phyloP scores from a whole-genome alignment of 176 grass and related monocot species.

The Bromus sterilis region DNA sequence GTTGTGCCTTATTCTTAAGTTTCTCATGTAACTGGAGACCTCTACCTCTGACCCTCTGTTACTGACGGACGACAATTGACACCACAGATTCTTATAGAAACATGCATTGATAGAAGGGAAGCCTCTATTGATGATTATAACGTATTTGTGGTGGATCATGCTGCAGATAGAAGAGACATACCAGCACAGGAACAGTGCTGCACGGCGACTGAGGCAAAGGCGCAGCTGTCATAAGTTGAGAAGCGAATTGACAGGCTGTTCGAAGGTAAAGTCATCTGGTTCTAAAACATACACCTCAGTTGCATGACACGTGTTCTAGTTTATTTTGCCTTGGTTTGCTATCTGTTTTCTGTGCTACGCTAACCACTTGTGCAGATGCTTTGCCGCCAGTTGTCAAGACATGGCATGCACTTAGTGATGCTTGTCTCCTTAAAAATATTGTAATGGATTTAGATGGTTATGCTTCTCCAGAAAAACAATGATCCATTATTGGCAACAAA shows the following conservation, averaged over 20 bases:
- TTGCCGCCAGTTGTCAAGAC: neutral
- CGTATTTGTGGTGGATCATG: neutral
- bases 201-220: neutral
- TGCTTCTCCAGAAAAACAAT: neutral
- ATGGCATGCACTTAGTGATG: slow-evolving; percentile 13
- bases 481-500: neutral
- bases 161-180: neutral
- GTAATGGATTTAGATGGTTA: neutral
- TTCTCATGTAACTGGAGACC: neutral
- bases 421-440: neutral
- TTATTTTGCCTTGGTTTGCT: neutral
- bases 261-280: neutral
- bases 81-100: neutral
- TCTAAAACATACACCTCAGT: neutral
- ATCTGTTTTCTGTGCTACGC: neutral
- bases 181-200: slow-evolving; percentile 14
- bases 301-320: neutral
- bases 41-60: neutral
- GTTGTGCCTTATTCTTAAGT: neutral
- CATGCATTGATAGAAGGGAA: neutral
- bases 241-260: slow-evolving; percentile 2
- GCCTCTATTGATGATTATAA: neutral
- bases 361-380: slow-evolving; percentile 5
- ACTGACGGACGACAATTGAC: neutral
- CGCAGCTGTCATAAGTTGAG: slow-evolving; percentile 2